Evolutionary conservation across 2,329 filamentous ascomycete species (phyloP).

Genomic region (Calonectria montana): DNA sequence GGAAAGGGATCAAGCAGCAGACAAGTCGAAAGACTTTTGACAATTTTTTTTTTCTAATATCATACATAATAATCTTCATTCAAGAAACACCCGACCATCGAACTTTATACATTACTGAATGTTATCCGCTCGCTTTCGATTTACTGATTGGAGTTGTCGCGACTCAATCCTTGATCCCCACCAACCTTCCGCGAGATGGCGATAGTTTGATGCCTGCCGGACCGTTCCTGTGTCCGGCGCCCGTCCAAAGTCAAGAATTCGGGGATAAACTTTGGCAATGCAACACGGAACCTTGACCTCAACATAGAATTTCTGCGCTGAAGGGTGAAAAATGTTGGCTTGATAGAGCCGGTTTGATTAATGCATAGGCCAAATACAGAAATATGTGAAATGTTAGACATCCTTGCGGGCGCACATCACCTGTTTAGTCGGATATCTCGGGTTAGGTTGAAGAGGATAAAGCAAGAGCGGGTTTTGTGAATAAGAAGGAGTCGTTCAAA

Average conservation of each 20-base stretch:
- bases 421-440: neutral
- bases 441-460: neutral
- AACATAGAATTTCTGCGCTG: neutral
- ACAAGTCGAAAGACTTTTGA: too few relatives aligned
- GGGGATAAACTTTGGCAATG: neutral
- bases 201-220: neutral
- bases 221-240: neutral
- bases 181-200: too few relatives aligned
- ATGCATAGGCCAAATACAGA: neutral
- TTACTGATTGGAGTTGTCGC: too few relatives aligned
- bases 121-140: too few relatives aligned
- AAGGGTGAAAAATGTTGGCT: neutral
- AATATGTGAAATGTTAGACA: neutral
- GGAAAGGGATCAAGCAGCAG: too few relatives aligned
- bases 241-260: neutral
- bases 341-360: neutral
- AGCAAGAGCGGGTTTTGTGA: neutral
- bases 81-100: too few relatives aligned
- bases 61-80: too few relatives aligned
- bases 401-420: neutral
- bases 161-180: too few relatives aligned
- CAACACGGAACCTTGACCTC: neutral
- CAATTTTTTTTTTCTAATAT: too few relatives aligned
- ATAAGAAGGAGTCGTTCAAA: neutral
- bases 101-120: too few relatives aligned